phyloP scores from a whole-genome alignment of 2,329 filamentous ascomycete species.

The Claviceps digitariae region DNA sequence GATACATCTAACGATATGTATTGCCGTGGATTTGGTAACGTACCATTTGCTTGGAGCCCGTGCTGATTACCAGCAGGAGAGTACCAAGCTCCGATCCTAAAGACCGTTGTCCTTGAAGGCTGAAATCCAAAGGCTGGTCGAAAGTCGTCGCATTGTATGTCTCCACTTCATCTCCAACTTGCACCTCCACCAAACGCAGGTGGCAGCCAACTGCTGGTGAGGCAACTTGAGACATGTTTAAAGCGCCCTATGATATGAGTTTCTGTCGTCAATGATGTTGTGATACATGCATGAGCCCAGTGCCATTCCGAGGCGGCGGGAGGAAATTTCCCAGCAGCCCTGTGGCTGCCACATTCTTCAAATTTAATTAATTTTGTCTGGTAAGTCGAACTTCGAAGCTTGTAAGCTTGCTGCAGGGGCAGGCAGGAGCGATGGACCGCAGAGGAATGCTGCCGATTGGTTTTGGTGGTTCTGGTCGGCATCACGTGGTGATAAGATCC shows the following conservation, averaged over 20 bases:
- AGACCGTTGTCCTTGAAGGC: conserved; percentile 3
- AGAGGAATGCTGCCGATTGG: conserved; percentile 15
- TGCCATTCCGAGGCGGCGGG: neutral
- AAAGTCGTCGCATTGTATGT: neutral
- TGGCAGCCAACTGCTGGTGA: conserved; percentile 6
- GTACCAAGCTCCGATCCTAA: conserved; percentile 2
- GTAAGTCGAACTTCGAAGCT: neutral
- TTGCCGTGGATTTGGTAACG: neutral
- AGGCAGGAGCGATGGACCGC: neutral
- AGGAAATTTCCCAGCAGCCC: neutral
- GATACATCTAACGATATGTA: neutral
- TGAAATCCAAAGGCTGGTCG: conserved; percentile 3
- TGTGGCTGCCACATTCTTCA: neutral
- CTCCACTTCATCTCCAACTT: conserved; percentile 2
- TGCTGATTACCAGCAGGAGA: conserved; percentile 1
- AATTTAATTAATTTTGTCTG: neutral
- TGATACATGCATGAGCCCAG: neutral
- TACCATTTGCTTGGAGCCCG: conserved; percentile 4
- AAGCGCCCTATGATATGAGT: too few relatives aligned
- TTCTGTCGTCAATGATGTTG: neutral
- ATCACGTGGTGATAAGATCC: neutral
- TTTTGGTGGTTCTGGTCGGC: neutral
- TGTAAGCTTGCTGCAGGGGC: neutral
- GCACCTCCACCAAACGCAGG: conserved; percentile 3
- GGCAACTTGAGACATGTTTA: conserved; percentile 2